Percentiles rank a stretch among this genome's conserved stretches.
These are phyloP conservation scores for Capronia coronata DNA, from an alignment of 2,329 filamentous ascomycete species.

Conservation along the genomic window DNA sequence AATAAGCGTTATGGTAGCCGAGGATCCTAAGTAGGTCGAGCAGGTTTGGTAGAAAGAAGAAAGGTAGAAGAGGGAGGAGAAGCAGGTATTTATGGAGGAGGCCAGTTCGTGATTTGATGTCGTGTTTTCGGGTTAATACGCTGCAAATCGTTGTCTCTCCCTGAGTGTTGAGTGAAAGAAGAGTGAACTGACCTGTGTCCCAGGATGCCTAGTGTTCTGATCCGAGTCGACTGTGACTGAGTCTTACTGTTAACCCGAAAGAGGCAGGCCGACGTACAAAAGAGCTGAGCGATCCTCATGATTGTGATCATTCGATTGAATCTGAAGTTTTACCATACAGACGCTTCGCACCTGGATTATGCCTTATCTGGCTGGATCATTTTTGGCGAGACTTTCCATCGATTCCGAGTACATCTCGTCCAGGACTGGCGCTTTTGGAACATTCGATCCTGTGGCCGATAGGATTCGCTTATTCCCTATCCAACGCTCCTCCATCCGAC, in stretches of 20 bases:
- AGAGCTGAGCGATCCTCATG: no score
- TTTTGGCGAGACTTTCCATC: no score
- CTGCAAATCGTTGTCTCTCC: no score
- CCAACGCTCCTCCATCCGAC: not conserved
- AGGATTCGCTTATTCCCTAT: not conserved
- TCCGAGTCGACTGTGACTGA: not conserved
- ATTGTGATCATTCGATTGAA: not conserved
- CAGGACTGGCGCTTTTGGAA: not conserved
- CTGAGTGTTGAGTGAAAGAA: not conserved
- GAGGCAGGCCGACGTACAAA: not conserved
- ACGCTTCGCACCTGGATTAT: no score
- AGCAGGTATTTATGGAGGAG: conserved; percentile 10
- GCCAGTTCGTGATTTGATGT: not conserved
- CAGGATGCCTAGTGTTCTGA: not conserved
- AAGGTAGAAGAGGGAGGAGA: conserved; percentile 2
- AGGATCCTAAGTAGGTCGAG: not conserved
- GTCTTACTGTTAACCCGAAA: not conserved
- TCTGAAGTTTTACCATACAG: not conserved
- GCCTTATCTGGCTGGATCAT: no score
- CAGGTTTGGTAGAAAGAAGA: not conserved
- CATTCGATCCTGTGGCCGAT: not conserved
- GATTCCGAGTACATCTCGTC: no score
- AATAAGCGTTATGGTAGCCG: not conserved
- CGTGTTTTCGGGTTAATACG: not conserved
- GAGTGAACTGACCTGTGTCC: not conserved